Conservation (phyloP, 352 stramenopile genomes). For the Pythium rishiriense region DNA sequence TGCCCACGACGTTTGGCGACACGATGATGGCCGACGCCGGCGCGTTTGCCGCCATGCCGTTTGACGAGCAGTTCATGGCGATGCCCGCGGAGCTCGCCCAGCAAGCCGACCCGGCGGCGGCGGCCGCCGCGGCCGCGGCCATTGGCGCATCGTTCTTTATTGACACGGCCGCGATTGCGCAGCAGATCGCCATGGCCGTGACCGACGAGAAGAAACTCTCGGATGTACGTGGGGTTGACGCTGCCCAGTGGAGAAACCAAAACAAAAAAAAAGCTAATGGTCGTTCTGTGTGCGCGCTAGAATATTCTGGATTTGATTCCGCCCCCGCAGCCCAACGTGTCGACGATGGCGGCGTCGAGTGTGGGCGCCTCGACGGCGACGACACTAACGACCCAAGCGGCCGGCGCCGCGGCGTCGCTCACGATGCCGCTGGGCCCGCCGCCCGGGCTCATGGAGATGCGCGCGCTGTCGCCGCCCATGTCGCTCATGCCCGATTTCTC, state of each 20-base stretch:
- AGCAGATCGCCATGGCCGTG: conserved; percentile 68
- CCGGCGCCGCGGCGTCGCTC: conserved; percentile 34
- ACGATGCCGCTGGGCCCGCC: conserved; percentile 58
- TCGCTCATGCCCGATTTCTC: conserved; percentile 65
- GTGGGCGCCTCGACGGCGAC: conserved; percentile 24
- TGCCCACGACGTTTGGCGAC: conserved; percentile 11
- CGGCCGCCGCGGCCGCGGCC: conserved; percentile 12
- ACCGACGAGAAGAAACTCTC: conserved; percentile 80
- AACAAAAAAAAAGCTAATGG: neutral
- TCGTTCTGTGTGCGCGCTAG: conserved; percentile 23
- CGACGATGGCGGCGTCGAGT: conserved; percentile 6
- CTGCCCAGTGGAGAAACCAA: neutral
- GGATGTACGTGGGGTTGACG: conserved; percentile 38
- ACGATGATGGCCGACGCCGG: conserved; percentile 12
- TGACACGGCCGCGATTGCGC: conserved; percentile 47
- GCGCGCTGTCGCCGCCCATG: conserved; percentile 68
- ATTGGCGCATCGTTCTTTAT: conserved; percentile 57
- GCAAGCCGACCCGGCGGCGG: conserved; percentile 1
- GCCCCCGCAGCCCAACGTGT: conserved; percentile 32
- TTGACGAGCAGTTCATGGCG: conserved; percentile 59
- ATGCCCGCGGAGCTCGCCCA: conserved; percentile 25
- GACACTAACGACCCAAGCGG: conserved; percentile 2
- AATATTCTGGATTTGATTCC: conserved; percentile 83
- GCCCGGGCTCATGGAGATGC: conserved; percentile 61
- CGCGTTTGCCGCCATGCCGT: conserved; percentile 43